phyloP scores from a whole-genome alignment of 805 yeast species.

The Wickerhamiella cacticola region DNA sequence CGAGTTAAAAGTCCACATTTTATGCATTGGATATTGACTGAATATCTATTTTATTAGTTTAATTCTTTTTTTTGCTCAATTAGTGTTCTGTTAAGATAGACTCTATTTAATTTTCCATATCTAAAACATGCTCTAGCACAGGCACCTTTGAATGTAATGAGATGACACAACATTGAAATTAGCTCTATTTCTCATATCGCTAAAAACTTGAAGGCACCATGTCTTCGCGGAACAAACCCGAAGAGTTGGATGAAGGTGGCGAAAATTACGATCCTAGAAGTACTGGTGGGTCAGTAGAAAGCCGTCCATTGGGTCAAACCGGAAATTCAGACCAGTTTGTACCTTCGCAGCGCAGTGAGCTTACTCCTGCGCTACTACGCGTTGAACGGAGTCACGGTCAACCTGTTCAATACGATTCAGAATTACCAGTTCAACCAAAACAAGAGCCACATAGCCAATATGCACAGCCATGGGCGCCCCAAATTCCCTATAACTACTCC shows the following conservation, averaged over 20 bases:
- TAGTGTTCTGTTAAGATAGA: neutral
- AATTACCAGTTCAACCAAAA: neutral
- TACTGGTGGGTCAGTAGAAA: neutral
- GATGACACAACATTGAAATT: slow-evolving; percentile 10
- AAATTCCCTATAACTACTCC: neutral
- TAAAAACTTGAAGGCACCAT: slow-evolving; percentile 1
- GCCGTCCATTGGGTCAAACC: neutral
- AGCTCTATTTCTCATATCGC: slow-evolving; percentile 1
- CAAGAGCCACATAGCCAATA: neutral
- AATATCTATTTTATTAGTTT: neutral
- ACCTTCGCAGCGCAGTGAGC: neutral
- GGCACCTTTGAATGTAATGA: slow-evolving; percentile 11
- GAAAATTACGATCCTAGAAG: neutral
- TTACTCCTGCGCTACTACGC: neutral
- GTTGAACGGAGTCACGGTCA: neutral
- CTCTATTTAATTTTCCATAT: slow-evolving; percentile 1
- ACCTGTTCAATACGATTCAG: slow-evolving; percentile 1
- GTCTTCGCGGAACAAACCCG: slow-evolving; percentile 7
- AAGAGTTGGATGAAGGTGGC: neutral
- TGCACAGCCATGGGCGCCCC: slow-evolving; percentile 2
- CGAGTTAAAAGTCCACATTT: neutral
- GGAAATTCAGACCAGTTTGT: neutral
- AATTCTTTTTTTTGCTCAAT: neutral
- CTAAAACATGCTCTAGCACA: slow-evolving; percentile 11
- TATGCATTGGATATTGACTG: neutral